Conservation (phyloP, 2,329 filamentous ascomycete species). For the Pseudomassariella vexata region DNA sequence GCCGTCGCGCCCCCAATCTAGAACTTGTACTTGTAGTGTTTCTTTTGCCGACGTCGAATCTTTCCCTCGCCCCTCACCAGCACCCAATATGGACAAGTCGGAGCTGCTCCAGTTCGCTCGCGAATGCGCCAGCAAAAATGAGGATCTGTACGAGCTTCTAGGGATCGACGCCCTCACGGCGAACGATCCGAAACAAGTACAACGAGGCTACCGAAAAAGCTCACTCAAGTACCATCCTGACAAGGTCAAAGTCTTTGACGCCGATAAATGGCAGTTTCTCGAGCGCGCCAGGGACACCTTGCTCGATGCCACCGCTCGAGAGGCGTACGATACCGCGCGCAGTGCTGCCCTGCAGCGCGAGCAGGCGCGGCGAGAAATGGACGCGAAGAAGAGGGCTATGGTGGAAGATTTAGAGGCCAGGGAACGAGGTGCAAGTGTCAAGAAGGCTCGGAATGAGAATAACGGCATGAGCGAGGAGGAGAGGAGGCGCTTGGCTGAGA, state of each 20-base stretch:
- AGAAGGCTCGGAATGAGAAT: constrained; percentile 9
- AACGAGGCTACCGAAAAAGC: constrained; percentile 76
- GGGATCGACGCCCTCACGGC: constrained; percentile 58
- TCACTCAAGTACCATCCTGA: constrained; percentile 92
- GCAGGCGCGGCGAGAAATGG: constrained; percentile 67
- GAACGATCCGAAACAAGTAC: constrained; percentile 59
- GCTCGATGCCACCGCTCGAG: constrained; percentile 61
- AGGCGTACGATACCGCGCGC: constrained; percentile 72
- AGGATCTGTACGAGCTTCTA: constrained; percentile 76
- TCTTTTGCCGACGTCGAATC: too few relatives aligned
- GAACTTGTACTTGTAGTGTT: too few relatives aligned
- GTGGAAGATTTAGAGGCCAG: constrained; percentile 80
- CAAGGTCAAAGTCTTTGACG: constrained; percentile 63
- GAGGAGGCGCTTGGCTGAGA: constrained; percentile 25
- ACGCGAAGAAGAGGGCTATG: constrained; percentile 67
- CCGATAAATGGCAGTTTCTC: constrained; percentile 78
- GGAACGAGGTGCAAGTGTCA: constrained; percentile 51
- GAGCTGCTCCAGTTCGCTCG: constrained; percentile 48
- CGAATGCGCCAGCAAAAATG: constrained; percentile 53
- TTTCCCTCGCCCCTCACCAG: background rate
- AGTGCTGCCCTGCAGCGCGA: constrained; percentile 65
- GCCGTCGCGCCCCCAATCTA: too few relatives aligned
- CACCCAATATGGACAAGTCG: constrained; percentile 25
- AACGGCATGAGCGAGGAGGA: constrained; percentile 18
- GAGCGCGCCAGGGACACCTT: constrained; percentile 85